Evolutionary conservation across 2,329 filamentous ascomycete genomes (phyloP), one percentile per base, ranked within the genome.

Genomic region (Teratosphaeriaceae sp.): DNA sequence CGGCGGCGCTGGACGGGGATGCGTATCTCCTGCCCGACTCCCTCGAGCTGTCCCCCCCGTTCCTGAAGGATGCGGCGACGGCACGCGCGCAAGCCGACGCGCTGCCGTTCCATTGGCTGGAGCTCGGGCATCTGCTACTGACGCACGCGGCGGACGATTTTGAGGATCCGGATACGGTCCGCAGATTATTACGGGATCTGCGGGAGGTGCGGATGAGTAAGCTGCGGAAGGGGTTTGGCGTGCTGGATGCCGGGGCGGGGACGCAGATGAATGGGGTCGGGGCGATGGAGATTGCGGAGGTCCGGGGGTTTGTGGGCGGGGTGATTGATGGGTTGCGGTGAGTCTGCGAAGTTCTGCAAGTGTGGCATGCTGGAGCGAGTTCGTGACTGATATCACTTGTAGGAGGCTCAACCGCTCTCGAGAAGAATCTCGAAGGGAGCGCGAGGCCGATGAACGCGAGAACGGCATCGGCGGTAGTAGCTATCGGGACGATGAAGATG

Each of bases 101-200:
- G 12, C 71, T 98, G 23, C 92, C 92, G 0, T 97, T 94, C 62
- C 90, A 97, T 69, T 98, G 90, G 89, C 76, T 94, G 31, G 92
- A 97, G 66, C 69, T 97, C 7, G 83, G 85, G 15, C 88, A 95
- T 65, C 80, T 94, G 61, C 71, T 98, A 35, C 76, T 98, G 2
- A 84, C 89, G 36, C 84, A 87, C 43, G 89, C 89, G 3, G 75
- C 79, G 20, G 89, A 96, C 63, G 89, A 96, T 62, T 76, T 97
- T 38, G 75, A 78, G 26, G 72, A 84, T 0, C 75, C 85, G 2
- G 82, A 88, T 52, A 79, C 82, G 52, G 82, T 94, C 6, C 73
- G 89, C 5, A 77, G 84, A 20, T 62, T 94, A 46, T 63, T 96
- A 47, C 73, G 89, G 41, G 89, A 95, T 59, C 64, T 97, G 51